These are phyloP conservation scores for Austropuccinia psidii DNA, from an alignment of 1,284 basidiomycete species.

Conservation along the genomic window DNA sequence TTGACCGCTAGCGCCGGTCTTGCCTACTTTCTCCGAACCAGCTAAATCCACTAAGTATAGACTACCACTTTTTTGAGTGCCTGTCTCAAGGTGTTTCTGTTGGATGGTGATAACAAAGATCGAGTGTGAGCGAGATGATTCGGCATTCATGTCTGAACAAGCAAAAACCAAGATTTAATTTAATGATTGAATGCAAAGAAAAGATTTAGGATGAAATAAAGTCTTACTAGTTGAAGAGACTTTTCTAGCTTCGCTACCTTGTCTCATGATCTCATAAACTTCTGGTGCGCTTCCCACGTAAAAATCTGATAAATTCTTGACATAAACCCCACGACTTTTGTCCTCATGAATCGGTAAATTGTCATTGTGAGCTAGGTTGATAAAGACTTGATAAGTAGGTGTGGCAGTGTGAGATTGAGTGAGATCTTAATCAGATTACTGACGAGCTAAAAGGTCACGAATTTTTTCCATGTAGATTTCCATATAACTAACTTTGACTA, in stretches of 20 bases:
- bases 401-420: background rate
- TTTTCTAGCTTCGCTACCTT: slow-evolving; percentile 80
- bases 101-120: slow-evolving; percentile 98
- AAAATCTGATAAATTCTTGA: slow-evolving; percentile 94
- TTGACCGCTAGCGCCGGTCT: slow-evolving; percentile 97
- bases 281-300: slow-evolving; percentile 95
- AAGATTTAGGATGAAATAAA: background rate
- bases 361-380: slow-evolving; percentile 77
- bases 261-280: slow-evolving; percentile 98
- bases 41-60: slow-evolving; percentile 97
- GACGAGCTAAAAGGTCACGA: slow-evolving; percentile 89
- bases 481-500: slow-evolving; percentile 99
- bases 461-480: slow-evolving; percentile 98
- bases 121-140: slow-evolving; percentile 96
- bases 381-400: background rate
- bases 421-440: slow-evolving; percentile 48
- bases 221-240: slow-evolving; percentile 87
- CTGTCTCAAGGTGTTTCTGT: slow-evolving; percentile 87
- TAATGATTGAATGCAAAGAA: background rate
- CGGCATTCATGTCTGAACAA: slow-evolving; percentile 96
- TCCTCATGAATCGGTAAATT: slow-evolving; percentile 98
- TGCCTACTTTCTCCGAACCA: slow-evolving; percentile 98
- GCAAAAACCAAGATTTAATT: background rate
- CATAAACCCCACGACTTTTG: slow-evolving; percentile 94
- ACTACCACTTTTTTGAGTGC: slow-evolving; percentile 91